Conservation (phyloP, 1,139 yeast species). For the Casaregolazyma lundiana region DNA sequence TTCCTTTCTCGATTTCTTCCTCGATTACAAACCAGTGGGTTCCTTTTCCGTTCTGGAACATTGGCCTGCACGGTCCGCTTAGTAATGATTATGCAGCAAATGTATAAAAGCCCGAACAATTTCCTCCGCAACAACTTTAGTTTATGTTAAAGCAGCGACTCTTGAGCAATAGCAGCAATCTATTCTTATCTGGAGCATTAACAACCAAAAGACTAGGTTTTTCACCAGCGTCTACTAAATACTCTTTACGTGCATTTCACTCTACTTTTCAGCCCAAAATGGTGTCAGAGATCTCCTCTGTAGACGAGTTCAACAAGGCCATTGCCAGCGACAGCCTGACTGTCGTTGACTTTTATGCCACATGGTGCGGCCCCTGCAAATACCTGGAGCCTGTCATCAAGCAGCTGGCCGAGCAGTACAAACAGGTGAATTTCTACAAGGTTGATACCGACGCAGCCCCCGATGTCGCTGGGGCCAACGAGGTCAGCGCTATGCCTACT, state of each 20-base stretch:
- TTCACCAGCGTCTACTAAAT: neutral
- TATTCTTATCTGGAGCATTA: neutral
- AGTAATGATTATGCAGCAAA: neutral
- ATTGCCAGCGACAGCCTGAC: slow-evolving; percentile 30
- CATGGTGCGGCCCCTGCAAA: slow-evolving; percentile 98
- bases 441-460: slow-evolving; percentile 79
- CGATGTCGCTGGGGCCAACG: slow-evolving; percentile 68
- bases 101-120: neutral
- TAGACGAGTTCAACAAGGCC: slow-evolving; percentile 22
- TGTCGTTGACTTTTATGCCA: slow-evolving; percentile 88
- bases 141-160: neutral
- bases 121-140: neutral
- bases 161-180: neutral
- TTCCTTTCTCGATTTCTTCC: neutral
- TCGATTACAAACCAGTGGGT: neutral
- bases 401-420: slow-evolving; percentile 57
- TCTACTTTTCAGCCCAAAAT: slow-evolving; percentile 16
- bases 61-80: neutral
- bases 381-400: slow-evolving; percentile 89
- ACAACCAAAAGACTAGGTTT: no score
- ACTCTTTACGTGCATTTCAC: slow-evolving; percentile 3
- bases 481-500: slow-evolving; percentile 87
- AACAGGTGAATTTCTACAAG: slow-evolving; percentile 67
- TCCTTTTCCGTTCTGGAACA: neutral
- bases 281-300: slow-evolving; percentile 22